Evolutionary conservation across 129 eudicot genomes (phyloP).

Genomic region (Arctium minus): DNA sequence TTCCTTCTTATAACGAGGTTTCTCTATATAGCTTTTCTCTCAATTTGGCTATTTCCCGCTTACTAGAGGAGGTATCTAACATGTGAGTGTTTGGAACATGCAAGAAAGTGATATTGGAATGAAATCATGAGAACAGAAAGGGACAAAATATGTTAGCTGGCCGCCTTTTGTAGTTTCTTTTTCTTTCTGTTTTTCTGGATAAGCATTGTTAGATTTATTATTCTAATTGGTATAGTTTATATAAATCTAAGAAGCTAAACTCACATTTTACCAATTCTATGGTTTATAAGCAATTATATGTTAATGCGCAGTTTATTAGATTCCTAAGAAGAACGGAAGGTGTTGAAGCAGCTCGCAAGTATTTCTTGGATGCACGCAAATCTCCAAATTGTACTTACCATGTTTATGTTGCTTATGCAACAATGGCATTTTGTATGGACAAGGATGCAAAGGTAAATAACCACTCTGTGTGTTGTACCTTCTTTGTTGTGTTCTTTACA

Average conservation of each 20-base stretch:
- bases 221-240: background rate
- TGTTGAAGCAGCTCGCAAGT: slow-evolving; percentile 91
- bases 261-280: background rate
- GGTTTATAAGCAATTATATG: background rate
- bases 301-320: slow-evolving; percentile 61
- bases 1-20: no score
- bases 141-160: no score
- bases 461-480: background rate
- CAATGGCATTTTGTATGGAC: slow-evolving; percentile 92
- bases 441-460: slow-evolving; percentile 85
- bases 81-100: no score
- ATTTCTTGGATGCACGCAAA: slow-evolving; percentile 79
- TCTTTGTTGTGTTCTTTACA: background rate
- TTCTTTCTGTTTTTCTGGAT: background rate
- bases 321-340: slow-evolving; percentile 98
- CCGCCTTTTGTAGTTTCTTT: no score
- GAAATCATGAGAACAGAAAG: no score
- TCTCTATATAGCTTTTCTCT: no score
- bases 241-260: slow-evolving; percentile 2
- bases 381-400: slow-evolving; percentile 94
- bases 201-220: background rate
- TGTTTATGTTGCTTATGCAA: slow-evolving; percentile 96
- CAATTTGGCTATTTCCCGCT: no score
- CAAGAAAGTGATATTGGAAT: no score
- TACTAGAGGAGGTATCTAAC: no score